Evolutionary conservation across 345 rosid genomes (phyloP).

Genomic region (Garcia nutans): DNA sequence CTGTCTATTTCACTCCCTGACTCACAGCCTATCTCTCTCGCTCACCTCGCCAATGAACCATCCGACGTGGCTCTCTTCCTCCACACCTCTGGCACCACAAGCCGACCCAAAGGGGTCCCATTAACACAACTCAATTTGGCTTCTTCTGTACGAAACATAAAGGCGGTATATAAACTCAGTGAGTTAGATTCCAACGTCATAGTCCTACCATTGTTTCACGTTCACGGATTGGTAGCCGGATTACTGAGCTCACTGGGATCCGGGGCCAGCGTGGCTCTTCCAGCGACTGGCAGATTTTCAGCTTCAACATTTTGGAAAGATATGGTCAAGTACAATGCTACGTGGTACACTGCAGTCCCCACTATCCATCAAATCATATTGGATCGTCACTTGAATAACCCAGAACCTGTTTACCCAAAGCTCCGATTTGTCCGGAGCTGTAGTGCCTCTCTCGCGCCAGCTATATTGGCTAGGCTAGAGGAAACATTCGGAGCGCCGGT

Average conservation of each 20-base stretch:
- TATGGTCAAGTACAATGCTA: constrained; percentile 61
- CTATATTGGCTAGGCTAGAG: constrained; percentile 67
- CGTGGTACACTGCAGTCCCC: constrained; percentile 93
- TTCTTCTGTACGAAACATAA: constrained; percentile 55
- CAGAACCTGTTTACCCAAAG: constrained; percentile 58
- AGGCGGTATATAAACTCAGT: constrained; percentile 61
- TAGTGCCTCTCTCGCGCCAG: constrained; percentile 83
- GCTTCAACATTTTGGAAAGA: constrained; percentile 86
- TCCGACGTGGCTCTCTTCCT: constrained; percentile 64
- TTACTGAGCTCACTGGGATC: constrained; percentile 67
- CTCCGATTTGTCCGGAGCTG: constrained; percentile 84
- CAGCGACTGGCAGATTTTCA: constrained; percentile 77
- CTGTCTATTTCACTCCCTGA: not conserved
- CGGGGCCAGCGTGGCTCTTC: constrained; percentile 78
- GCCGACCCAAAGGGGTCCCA: constrained; percentile 75
- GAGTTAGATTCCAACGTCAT: constrained; percentile 78
- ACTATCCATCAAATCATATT: constrained; percentile 85
- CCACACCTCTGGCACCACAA: constrained; percentile 81
- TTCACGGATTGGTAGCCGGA: constrained; percentile 78
- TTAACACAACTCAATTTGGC: constrained; percentile 63
- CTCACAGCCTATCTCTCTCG: not conserved
- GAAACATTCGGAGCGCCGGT: constrained; percentile 75
- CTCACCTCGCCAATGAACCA: constrained; percentile 44
- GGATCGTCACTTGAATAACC: constrained; percentile 61
- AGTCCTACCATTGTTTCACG: constrained; percentile 81